Evolutionary conservation across 2,329 filamentous ascomycete genomes (phyloP), one percentile per base, ranked within the genome.

Genomic region (Fusarium sublunatum): DNA sequence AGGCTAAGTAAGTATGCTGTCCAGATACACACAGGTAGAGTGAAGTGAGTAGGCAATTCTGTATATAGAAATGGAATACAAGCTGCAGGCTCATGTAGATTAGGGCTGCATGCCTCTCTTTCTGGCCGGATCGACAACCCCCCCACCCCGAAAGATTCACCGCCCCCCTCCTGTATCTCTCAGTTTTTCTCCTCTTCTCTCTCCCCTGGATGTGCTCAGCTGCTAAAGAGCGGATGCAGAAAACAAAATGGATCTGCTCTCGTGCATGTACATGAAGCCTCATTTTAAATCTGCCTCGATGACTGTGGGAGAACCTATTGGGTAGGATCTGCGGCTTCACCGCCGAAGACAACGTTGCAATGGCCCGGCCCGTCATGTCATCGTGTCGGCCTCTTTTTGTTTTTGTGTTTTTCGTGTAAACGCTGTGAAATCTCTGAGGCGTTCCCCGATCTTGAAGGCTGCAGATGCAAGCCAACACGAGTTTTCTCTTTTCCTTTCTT

Each of bases 101-200:
- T 58, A 52, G 35, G 59, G 58, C 53, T 63, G 58, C 58, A 63
- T 58, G 29, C 47, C 53, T 62, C 58, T 53, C 53, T 48, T 58
- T 62, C 34, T 42, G 53, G 58, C 60, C 53, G 45, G 58, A 63
- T 63, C 53, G 53, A 63, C 53, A 48, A 50, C 52, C 53, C 40
- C 56, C 36, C 35, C 50, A 39, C 41, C 28, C 46, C n/a, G n/a
- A n/a, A n/a, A n/a, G n/a, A n/a, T n/a, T n/a, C n/a, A n/a, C n/a
- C n/a, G n/a, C n/a, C n/a, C n/a, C n/a, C n/a, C n/a, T n/a, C n/a
- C n/a, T n/a, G 19, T 19, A 19, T 19, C 19, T 19, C 19, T 19
- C 19, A 19, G 19, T 3, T 22, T 38, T 29, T 55, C 15, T 24
- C 34, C 52, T 57, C 42, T 58, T 52, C 32, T 41, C 44, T 31